These are phyloP conservation scores for Cochlearia excelsa DNA, from an alignment of 345 rosid species.

Conservation along the genomic window DNA sequence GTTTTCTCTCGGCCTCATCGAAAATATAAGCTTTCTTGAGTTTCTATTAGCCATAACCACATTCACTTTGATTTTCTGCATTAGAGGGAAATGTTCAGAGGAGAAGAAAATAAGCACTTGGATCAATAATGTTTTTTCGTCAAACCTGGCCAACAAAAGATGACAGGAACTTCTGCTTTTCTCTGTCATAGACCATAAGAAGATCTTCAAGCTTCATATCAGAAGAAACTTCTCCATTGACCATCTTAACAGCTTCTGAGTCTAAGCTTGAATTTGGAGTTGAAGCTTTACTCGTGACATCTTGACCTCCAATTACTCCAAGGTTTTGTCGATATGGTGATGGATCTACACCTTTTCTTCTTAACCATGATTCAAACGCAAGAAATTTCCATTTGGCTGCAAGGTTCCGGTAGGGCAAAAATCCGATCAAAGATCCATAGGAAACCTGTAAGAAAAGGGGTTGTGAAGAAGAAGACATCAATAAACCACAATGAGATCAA, in stretches of 20 bases:
- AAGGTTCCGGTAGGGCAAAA: slow-evolving; percentile 84
- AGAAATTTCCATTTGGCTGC: slow-evolving; percentile 77
- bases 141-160: slow-evolving; percentile 91
- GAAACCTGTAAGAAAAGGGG: slow-evolving; percentile 55
- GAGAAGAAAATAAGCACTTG: neutral
- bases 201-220: slow-evolving; percentile 87
- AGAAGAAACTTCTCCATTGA: slow-evolving; percentile 46
- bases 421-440: slow-evolving; percentile 77
- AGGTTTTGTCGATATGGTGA: slow-evolving; percentile 59
- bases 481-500: neutral
- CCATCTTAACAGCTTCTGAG: slow-evolving; percentile 36
- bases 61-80: slow-evolving; percentile 69
- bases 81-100: slow-evolving; percentile 14
- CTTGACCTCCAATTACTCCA: slow-evolving; percentile 67
- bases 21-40: slow-evolving; percentile 67
- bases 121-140: neutral
- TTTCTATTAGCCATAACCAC: slow-evolving; percentile 60
- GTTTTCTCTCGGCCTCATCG: slow-evolving; percentile 77
- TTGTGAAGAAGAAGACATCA: slow-evolving; percentile 1
- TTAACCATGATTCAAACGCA: slow-evolving; percentile 93
- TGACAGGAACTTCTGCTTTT: slow-evolving; percentile 77
- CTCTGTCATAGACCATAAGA: slow-evolving; percentile 70
- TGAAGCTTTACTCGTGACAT: slow-evolving; percentile 35
- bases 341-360: slow-evolving; percentile 85
- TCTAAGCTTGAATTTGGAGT: slow-evolving; percentile 38